These are phyloP conservation scores for Paecilomyces fulvus DNA, from an alignment of 2,329 filamentous ascomycete genomes.

Conservation along the genomic window DNA sequence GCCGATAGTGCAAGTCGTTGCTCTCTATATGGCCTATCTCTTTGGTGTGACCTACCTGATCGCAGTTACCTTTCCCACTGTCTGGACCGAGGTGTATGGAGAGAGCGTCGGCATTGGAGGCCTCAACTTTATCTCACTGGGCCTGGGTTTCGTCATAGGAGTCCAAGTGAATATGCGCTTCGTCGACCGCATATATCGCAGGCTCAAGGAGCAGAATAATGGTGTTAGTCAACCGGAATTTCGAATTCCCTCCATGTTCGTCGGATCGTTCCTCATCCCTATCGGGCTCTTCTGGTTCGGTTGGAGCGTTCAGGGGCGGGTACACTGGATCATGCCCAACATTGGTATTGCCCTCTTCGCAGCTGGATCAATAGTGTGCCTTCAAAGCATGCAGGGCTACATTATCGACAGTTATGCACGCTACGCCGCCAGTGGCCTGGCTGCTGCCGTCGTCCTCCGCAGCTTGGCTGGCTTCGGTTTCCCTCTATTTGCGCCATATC, in stretches of 20 bases:
- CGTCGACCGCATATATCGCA: no score
- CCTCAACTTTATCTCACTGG: conserved; percentile 51
- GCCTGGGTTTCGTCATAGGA: conserved; percentile 49
- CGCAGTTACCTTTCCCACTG: conserved; percentile 47
- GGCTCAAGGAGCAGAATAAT: conserved; percentile 21
- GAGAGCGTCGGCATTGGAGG: conserved; percentile 45
- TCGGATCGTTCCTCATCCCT: conserved; percentile 41
- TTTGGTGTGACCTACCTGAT: conserved; percentile 52
- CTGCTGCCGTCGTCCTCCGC: conserved; percentile 11
- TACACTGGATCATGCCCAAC: conserved; percentile 43
- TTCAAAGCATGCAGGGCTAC: conserved; percentile 26
- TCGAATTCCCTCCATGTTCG: conserved; percentile 47
- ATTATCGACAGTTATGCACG: conserved; percentile 15
- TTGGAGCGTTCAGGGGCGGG: conserved; percentile 36
- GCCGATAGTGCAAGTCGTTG: conserved; percentile 46
- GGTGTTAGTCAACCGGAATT: conserved; percentile 42
- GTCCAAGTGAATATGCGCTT: conserved; percentile 25
- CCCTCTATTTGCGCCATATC: conserved; percentile 16
- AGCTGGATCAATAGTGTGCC: conserved; percentile 27
- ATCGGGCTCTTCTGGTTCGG: conserved; percentile 44
- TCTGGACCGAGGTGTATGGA: conserved; percentile 46
- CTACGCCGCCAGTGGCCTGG: conserved; percentile 15
- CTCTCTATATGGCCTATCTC: conserved; percentile 44
- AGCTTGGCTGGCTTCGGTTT: conserved; percentile 17
- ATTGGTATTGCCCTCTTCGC: conserved; percentile 40